Evolutionary conservation across 331 rosid genomes (phyloP), one percentile per base, ranked within the genome.

Genomic region (Saraca asoca): DNA sequence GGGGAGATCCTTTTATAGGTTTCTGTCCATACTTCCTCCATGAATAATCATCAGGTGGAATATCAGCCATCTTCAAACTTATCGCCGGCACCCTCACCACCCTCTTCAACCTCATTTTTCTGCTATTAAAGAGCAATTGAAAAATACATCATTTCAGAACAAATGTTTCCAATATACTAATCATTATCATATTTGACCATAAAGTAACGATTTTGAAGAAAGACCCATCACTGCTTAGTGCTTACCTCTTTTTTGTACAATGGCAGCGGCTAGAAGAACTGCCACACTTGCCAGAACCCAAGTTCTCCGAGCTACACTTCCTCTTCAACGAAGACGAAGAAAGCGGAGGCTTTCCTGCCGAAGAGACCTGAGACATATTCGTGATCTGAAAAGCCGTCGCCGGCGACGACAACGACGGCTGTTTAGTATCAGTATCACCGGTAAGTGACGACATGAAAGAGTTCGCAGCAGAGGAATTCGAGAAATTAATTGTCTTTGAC

Each of bases 21-120:
- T 89, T 89, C 69, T 86, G 96, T 16, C 96, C 96, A 19, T 89
- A 89, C 71, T 89, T 89, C 60, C 96, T 82, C 96, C 96, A 89
- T 2, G 96, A 89, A 60, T 84, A 89, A 82, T 89, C 96, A 54
- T 89, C 96, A 1, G 96, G 94, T 76, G 96, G 96, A 31, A 89
- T 89, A 79, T 89, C 96, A 16, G 96, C 79, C 87, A 86, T 63
- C 79, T 89, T 89, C 80, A 86, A 75, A 76, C 94, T 89, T 67
- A 84, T 89, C 1, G 96, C 96, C 0, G 94, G 87, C 37, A 89
- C 87, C 66, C 96, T 82, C 59, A 89, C 87, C 5, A 84, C 89
- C 64, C 89, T 89, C 64, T 86, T 89, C 82, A 82, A 5, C 43
- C 87, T 82, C 82, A 79, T 14, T 80, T 86, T 89, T 69, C 88